Evolutionary conservation across 2,329 filamentous ascomycete species (phyloP).

Genomic region (Nannizziopsis arthrosporioides): DNA sequence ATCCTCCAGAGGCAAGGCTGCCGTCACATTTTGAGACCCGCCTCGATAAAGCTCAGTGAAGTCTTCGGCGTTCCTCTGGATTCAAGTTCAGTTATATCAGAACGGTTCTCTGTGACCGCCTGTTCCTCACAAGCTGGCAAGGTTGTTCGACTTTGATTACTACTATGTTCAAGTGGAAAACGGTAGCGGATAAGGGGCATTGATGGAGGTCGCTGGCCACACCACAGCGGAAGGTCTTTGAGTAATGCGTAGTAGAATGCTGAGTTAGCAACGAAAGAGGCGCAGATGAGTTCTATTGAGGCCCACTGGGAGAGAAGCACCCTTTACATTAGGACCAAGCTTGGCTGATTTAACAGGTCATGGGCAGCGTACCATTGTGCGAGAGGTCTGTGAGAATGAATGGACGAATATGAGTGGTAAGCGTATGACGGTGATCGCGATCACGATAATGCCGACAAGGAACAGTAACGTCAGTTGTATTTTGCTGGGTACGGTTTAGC

Average conservation of each 20-base stretch:
- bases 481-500: conserved; percentile 9
- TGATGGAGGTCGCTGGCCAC: background rate
- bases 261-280: conserved; percentile 14
- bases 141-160: background rate
- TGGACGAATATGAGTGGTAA: conserved; percentile 14
- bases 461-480: conserved; percentile 15
- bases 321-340: background rate
- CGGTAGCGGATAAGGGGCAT: conserved; percentile 1
- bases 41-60: background rate
- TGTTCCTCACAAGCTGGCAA: background rate
- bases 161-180: background rate
- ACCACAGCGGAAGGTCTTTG: conserved; percentile 12
- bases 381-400: conserved; percentile 13
- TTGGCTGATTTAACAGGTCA: background rate
- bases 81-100: background rate
- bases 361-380: conserved; percentile 13
- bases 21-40: background rate
- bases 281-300: conserved; percentile 15
- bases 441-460: conserved; percentile 13
- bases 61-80: background rate
- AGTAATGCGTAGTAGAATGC: conserved; percentile 16
- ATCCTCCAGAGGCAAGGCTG: background rate
- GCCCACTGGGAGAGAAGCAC: conserved; percentile 12
- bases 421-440: conserved; percentile 14
- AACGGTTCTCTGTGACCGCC: background rate